Conservation (phyloP, 306 rosid genomes). For the Carpinus viminea region DNA sequence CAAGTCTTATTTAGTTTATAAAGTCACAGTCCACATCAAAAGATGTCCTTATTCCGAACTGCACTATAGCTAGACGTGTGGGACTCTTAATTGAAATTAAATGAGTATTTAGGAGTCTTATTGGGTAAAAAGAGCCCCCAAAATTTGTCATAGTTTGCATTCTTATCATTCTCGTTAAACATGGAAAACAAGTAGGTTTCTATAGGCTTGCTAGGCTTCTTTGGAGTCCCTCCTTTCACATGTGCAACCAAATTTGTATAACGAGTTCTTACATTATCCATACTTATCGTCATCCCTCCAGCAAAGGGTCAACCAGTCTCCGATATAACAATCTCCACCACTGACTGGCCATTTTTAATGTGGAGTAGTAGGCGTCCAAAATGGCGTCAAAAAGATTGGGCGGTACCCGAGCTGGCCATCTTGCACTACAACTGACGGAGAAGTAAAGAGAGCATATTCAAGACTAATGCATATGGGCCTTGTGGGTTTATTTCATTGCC, state of each 20-base stretch:
- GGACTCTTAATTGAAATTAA: slow-evolving; percentile 23
- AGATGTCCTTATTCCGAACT: not conserved
- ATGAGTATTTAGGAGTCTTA: slow-evolving; percentile 34
- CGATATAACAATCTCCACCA: slow-evolving; percentile 40
- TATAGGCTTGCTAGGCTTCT: slow-evolving; percentile 24
- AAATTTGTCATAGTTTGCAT: slow-evolving; percentile 16
- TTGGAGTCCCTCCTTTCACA: slow-evolving; percentile 44
- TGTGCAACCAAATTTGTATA: slow-evolving; percentile 33
- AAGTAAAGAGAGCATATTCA: slow-evolving; percentile 37
- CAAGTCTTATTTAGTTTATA: too few species aligned
- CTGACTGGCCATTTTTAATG: slow-evolving; percentile 39
- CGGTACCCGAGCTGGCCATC: slow-evolving; percentile 37
- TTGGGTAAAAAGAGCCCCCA: slow-evolving; percentile 41
- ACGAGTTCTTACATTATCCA: slow-evolving; percentile 36
- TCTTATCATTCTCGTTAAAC: slow-evolving; percentile 43
- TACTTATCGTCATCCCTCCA: slow-evolving; percentile 34
- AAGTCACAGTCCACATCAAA: not conserved
- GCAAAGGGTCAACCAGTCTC: slow-evolving; percentile 56
- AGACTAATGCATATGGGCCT: slow-evolving; percentile 22
- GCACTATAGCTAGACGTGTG: not conserved
- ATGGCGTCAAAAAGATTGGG: slow-evolving; percentile 39
- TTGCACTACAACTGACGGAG: slow-evolving; percentile 25
- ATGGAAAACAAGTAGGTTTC: slow-evolving; percentile 43
- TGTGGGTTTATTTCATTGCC: slow-evolving; percentile 47
- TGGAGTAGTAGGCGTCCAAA: slow-evolving; percentile 39